A percentile compares a stretch with the other conserved stretches of the same genome.
phyloP scores from a whole-genome alignment of 2,329 filamentous ascomycete species.

The Metarhizium humberi region DNA sequence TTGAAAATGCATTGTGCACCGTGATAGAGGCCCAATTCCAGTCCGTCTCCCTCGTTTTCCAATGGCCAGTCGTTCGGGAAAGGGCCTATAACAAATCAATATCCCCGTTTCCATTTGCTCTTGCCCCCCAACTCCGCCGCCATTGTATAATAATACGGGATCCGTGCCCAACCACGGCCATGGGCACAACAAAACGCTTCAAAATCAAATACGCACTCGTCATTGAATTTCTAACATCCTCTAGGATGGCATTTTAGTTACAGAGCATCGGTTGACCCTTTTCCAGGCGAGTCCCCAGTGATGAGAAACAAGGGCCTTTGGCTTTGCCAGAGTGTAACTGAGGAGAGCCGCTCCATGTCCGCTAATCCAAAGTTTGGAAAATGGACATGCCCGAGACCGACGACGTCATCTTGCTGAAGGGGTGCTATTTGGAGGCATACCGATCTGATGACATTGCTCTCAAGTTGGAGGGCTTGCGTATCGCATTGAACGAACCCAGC shows the following conservation, averaged over 20 bases:
- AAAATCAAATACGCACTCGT: neutral
- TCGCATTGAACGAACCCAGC: constrained; percentile 31
- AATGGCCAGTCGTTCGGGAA: neutral
- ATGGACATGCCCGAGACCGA: constrained; percentile 18
- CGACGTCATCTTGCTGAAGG: constrained; percentile 33
- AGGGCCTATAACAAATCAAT: neutral
- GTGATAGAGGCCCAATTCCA: neutral
- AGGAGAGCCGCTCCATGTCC: neutral
- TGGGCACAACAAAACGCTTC: neutral
- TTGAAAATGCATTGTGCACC: neutral
- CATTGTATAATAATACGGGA: neutral
- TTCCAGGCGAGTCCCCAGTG: neutral
- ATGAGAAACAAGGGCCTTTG: neutral
- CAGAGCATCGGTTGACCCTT: neutral
- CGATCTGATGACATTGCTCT: constrained; percentile 38
- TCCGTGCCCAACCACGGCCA: neutral
- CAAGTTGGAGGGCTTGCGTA: constrained; percentile 39
- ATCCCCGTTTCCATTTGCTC: neutral
- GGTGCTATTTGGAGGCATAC: constrained; percentile 46
- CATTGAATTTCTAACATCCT: neutral
- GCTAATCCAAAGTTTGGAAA: constrained; percentile 4
- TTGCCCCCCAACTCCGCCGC: neutral
- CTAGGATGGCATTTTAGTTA: neutral
- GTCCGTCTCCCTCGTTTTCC: neutral
- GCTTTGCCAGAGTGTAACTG: neutral